A percentile compares a stretch with the other conserved stretches of the same genome.
Conservation (phyloP, 2,329 filamentous ascomycete species). For the Calonectria fujianensis region DNA sequence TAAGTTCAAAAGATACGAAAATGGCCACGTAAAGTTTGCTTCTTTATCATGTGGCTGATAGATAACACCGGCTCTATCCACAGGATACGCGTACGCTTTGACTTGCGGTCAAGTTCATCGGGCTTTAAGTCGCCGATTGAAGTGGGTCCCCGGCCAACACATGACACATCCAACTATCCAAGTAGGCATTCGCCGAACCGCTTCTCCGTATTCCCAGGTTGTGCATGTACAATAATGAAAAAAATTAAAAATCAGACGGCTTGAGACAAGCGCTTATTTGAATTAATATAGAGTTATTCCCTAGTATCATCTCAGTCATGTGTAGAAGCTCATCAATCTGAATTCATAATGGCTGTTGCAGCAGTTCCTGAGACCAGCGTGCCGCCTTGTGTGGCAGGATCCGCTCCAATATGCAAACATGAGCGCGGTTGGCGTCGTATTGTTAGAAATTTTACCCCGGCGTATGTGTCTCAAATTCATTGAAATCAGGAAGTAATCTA, state of each 20-base stretch:
- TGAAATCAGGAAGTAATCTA: neutral
- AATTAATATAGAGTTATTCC: neutral
- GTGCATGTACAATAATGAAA: neutral
- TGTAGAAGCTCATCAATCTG: neutral
- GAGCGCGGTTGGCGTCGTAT: conserved; percentile 4
- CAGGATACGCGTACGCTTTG: neutral
- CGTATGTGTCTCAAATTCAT: neutral
- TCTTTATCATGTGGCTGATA: neutral
- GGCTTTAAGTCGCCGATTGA: neutral
- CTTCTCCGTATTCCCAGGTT: neutral
- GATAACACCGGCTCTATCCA: neutral
- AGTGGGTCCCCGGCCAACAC: neutral
- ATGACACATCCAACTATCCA: neutral
- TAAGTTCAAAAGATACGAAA: neutral
- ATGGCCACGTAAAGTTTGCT: neutral
- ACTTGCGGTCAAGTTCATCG: neutral
- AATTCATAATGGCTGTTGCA: neutral
- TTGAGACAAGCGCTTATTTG: no score
- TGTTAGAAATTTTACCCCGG: neutral
- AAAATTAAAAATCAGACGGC: neutral
- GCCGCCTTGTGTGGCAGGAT: neutral
- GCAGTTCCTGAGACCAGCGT: neutral
- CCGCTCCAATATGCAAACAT: neutral
- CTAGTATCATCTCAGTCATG: neutral
- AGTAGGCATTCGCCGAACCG: neutral